phyloP scores from a whole-genome alignment of 2,329 filamentous ascomycete species.

The Piedraia hortae region DNA sequence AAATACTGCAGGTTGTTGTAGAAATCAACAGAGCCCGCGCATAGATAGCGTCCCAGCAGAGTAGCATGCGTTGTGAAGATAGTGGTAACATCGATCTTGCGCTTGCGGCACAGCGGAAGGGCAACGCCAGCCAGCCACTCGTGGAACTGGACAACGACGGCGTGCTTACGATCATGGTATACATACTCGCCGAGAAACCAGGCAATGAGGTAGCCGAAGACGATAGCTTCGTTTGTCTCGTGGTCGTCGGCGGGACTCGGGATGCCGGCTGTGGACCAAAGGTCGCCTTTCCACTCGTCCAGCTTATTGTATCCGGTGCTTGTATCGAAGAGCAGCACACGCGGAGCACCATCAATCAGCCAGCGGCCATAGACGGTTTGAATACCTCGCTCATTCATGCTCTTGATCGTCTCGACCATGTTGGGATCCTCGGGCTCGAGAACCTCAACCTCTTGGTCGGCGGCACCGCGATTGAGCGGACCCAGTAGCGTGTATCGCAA shows the following conservation, averaged over 20 bases:
- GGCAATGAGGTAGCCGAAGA: conserved; percentile 88
- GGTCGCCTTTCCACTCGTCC: conserved; percentile 88
- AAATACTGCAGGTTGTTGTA: conserved; percentile 98
- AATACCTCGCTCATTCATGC: conserved; percentile 81
- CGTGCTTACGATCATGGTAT: conserved; percentile 68
- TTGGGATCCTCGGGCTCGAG: conserved; percentile 60
- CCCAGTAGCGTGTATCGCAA: conserved; percentile 88
- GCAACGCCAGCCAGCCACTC: conserved; percentile 94
- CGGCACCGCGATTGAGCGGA: conserved; percentile 73
- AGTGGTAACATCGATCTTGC: conserved; percentile 84
- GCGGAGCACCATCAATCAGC: conserved; percentile 87
- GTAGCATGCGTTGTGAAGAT: conserved; percentile 98
- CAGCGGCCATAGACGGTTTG: conserved; percentile 79
- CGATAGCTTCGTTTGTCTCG: conserved; percentile 90
- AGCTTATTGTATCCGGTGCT: conserved; percentile 74
- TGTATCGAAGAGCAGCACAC: conserved; percentile 84
- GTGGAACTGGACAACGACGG: conserved; percentile 94
- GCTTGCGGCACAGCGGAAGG: conserved; percentile 71
- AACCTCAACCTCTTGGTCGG: conserved; percentile 91
- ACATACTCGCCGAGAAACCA: conserved; percentile 99
- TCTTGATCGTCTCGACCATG: conserved; percentile 55
- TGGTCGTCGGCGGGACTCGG: conserved; percentile 77
- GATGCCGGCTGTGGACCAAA: conserved; percentile 81
- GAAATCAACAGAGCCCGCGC: conserved; percentile 90
- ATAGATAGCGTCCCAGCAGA: conserved; percentile 80